Evolutionary conservation across 257 asterid species (phyloP).

Genomic region (Fraxinus pennsylvanica): DNA sequence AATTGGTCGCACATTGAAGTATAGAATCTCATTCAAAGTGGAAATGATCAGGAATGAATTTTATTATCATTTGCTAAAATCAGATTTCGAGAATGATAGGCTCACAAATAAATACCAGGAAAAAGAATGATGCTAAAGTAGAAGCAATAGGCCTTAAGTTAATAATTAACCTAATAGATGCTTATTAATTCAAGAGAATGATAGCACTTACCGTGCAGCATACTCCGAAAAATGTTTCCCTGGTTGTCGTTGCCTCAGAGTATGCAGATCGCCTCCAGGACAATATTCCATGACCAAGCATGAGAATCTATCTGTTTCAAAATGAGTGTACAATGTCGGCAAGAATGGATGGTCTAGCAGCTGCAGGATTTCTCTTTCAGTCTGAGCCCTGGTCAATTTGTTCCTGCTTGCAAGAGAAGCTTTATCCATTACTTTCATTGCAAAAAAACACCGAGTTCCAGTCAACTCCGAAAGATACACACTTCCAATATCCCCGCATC

Average conservation of each 20-base stretch:
- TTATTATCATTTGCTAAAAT: background rate
- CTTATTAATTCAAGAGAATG: background rate
- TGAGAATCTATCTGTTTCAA: conserved; percentile 56
- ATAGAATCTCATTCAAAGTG: no score
- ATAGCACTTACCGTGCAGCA: conserved; percentile 45
- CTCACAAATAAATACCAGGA: background rate
- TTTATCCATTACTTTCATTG: conserved; percentile 65
- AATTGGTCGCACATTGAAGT: background rate
- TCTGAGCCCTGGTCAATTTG: conserved; percentile 46
- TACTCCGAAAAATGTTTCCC: conserved; percentile 57
- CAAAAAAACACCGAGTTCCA: conserved; percentile 48
- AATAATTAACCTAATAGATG: background rate
- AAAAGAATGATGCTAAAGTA: background rate
- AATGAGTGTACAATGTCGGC: conserved; percentile 56
- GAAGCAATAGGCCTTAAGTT: background rate
- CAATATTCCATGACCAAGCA: conserved; percentile 63
- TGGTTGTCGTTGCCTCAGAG: conserved; percentile 56
- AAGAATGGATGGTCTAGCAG: conserved; percentile 61
- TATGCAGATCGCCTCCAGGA: conserved; percentile 63
- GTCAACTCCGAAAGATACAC: conserved; percentile 61
- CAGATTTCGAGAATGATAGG: background rate
- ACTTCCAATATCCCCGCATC: conserved; percentile 64
- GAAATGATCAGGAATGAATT: background rate
- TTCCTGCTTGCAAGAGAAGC: conserved; percentile 53
- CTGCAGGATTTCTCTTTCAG: conserved; percentile 61